phyloP scores from a whole-genome alignment of 108 stramenopile genomes.

The Pseudonitzschia multiseries region DNA sequence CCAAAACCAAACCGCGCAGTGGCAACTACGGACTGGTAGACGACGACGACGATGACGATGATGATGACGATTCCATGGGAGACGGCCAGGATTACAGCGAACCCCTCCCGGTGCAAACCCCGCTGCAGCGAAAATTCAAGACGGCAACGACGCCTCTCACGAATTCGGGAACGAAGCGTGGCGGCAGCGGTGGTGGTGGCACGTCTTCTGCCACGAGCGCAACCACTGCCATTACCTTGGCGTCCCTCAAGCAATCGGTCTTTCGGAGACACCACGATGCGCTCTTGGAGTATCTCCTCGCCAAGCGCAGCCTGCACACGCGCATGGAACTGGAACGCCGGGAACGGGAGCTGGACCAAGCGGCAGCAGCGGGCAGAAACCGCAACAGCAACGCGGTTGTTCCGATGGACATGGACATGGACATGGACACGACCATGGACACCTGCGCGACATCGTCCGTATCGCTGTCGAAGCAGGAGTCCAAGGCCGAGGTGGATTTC shows the following conservation, averaged over 20 bases:
- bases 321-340: conserved; percentile 38
- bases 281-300: conserved; percentile 43
- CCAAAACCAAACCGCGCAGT: not conserved
- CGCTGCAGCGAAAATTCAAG: conserved; percentile 10
- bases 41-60: not conserved
- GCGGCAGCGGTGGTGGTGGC: too few species aligned
- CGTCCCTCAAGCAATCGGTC: conserved; percentile 7
- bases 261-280: conserved; percentile 68
- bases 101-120: conserved; percentile 5
- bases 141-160: not conserved
- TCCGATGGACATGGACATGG: not conserved
- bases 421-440: too few species aligned
- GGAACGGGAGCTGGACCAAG: conserved; percentile 19
- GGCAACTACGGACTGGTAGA: conserved; percentile 6
- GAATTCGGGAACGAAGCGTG: not conserved
- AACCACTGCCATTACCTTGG: not conserved
- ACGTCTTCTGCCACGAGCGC: not conserved
- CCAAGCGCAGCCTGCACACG: conserved; percentile 32
- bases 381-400: conserved; percentile 6
- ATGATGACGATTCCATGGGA: not conserved
- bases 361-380: conserved; percentile 25
- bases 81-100: not conserved
- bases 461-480: conserved; percentile 33
- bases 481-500: conserved; percentile 51
- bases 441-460: conserved; percentile 10